Conservation (phyloP, 371 early-diverging fungal genomes). For the Mortierella sp. region DNA sequence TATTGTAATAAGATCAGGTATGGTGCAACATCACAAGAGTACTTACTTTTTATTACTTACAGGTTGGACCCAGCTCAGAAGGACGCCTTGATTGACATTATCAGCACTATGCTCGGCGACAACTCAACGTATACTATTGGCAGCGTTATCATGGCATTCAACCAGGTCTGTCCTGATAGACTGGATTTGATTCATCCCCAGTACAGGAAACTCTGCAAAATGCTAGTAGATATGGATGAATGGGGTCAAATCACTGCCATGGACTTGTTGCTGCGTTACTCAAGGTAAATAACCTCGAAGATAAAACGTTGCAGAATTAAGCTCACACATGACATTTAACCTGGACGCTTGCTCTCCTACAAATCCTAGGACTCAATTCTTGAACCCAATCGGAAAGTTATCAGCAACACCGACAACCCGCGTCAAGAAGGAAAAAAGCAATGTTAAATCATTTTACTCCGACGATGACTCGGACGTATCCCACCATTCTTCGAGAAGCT, state of each 20-base stretch:
- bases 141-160: constrained; percentile 88
- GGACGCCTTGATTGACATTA: constrained; percentile 81
- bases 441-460: constrained; percentile 55
- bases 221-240: constrained; percentile 92
- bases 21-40: background rate
- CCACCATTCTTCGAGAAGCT: constrained; percentile 55
- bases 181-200: constrained; percentile 91
- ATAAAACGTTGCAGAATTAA: background rate
- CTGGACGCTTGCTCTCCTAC: no score
- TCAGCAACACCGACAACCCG: background rate
- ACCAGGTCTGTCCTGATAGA: constrained; percentile 86
- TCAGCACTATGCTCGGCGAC: constrained; percentile 84
- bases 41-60: constrained; percentile 3
- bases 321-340: background rate
- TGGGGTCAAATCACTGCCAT: constrained; percentile 95
- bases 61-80: constrained; percentile 86
- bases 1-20: no score
- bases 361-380: constrained; percentile 67
- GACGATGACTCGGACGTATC: constrained; percentile 62
- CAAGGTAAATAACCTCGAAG: constrained; percentile 59
- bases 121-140: constrained; percentile 90
- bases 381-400: constrained; percentile 64
- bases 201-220: constrained; percentile 87
- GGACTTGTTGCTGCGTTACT: constrained; percentile 83
- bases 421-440: constrained; percentile 52